phyloP scores from a whole-genome alignment of 768 basidiomycete species.

The Mycena sanguinolenta region DNA sequence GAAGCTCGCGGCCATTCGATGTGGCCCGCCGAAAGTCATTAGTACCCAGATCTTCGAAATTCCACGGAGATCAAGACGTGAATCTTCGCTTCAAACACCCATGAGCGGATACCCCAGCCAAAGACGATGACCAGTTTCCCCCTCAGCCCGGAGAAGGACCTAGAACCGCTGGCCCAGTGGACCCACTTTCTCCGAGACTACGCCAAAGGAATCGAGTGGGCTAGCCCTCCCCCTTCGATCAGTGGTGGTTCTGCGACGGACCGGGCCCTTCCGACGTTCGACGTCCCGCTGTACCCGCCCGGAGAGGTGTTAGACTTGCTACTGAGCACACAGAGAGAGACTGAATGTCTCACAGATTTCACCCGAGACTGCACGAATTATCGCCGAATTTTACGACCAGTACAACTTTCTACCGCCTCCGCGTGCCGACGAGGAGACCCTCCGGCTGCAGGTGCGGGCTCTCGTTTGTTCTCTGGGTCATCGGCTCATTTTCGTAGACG shows the following conservation, averaged over 20 bases:
- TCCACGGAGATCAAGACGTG: too few relatives aligned
- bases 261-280: constrained; percentile 3
- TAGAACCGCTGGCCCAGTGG: constrained; percentile 15
- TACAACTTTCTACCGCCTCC: constrained; percentile 31
- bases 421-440: constrained; percentile 22
- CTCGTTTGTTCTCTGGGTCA: neutral
- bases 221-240: neutral
- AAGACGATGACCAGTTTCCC: neutral
- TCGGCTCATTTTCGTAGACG: neutral
- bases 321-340: neutral
- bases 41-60: too few relatives aligned
- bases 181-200: constrained; percentile 19
- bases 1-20: too few relatives aligned
- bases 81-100: neutral
- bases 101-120: neutral
- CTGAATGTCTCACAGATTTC: constrained; percentile 15
- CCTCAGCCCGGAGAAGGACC: neutral
- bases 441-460: neutral
- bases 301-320: constrained; percentile 12
- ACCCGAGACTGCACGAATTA: constrained; percentile 12
- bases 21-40: too few relatives aligned
- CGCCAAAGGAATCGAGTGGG: constrained; percentile 5
- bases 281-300: constrained; percentile 17
- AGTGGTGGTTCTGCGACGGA: neutral
- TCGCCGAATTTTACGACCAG: constrained; percentile 26